Evolutionary conservation across 192 early-diverging fungal genomes (phyloP).

Genomic region (Podila epigama): DNA sequence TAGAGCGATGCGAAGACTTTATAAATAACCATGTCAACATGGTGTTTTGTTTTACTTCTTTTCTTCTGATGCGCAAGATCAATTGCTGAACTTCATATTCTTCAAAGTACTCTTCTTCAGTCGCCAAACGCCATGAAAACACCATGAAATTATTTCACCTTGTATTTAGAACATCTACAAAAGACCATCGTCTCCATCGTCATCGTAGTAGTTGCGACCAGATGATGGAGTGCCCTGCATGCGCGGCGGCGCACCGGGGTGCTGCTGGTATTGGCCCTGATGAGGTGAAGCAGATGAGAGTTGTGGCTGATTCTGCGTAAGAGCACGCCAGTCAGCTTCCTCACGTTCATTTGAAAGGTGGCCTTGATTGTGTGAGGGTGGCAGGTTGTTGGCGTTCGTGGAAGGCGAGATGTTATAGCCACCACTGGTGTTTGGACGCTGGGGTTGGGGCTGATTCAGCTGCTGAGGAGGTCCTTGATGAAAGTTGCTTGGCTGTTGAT

Average conservation of each 20-base stretch:
- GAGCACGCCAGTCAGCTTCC: slow-evolving; percentile 40
- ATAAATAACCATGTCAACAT: too few species aligned
- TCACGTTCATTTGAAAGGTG: slow-evolving; percentile 18
- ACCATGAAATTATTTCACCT: too few species aligned
- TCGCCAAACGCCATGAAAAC: too few species aligned
- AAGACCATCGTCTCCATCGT: slow-evolving; percentile 21
- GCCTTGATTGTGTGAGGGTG: neutral
- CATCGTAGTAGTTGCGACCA: slow-evolving; percentile 40
- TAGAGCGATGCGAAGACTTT: too few species aligned
- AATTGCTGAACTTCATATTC: too few species aligned
- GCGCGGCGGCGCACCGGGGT: neutral
- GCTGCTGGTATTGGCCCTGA: slow-evolving; percentile 13
- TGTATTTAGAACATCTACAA: neutral
- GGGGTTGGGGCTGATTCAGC: slow-evolving; percentile 17
- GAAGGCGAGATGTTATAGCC: slow-evolving; percentile 23
- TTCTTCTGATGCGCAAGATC: too few species aligned
- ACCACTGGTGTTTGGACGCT: slow-evolving; percentile 10
- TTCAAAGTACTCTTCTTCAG: too few species aligned
- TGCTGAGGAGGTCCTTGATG: slow-evolving; percentile 15
- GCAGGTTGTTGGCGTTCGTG: slow-evolving; percentile 1
- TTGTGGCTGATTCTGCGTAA: slow-evolving; percentile 18
- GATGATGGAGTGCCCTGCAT: slow-evolving; percentile 19
- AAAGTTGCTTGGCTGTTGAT: slow-evolving; percentile 1
- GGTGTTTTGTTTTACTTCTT: too few species aligned
- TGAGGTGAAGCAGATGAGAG: neutral